A percentile compares a stretch with the other conserved stretches of the same genome.
Conservation (phyloP, 768 basidiomycete genomes). For the Naganishia randhawae region DNA sequence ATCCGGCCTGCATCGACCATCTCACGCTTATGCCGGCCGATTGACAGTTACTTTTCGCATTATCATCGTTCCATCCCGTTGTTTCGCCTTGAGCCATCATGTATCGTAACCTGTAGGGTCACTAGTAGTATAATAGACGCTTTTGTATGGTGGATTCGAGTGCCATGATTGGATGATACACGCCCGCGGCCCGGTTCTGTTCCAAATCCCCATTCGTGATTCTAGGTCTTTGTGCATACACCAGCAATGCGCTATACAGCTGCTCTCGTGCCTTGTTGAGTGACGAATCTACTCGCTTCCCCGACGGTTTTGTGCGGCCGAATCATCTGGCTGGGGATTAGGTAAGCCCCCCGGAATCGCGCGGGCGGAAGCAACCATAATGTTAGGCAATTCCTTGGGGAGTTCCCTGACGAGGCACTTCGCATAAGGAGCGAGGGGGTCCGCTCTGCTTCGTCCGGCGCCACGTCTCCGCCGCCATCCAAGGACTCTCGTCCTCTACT, state of each 20-base stretch:
- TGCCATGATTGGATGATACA: neutral
- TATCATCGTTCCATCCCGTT: neutral
- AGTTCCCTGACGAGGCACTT: neutral
- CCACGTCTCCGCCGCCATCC: neutral
- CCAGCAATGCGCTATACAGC: neutral
- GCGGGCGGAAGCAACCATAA: slow-evolving; percentile 11
- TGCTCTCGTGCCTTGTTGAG: neutral
- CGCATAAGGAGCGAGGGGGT: neutral
- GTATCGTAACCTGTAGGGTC: neutral
- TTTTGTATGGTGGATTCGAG: neutral
- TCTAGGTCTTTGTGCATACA: neutral
- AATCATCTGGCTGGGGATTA: slow-evolving; percentile 8
- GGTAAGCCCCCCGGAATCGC: neutral
- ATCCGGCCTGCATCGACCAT: neutral
- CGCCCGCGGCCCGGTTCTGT: neutral
- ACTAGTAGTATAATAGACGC: slow-evolving; percentile 2
- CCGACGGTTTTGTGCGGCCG: neutral
- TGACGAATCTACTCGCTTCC: slow-evolving; percentile 3
- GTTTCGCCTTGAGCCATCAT: neutral
- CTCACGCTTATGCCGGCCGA: neutral
- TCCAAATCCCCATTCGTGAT: neutral
- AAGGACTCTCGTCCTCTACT: neutral
- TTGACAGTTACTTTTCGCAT: neutral
- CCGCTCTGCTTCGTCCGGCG: neutral
- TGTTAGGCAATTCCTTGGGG: slow-evolving; percentile 11